Percentiles rank a stretch among this genome's conserved stretches.
Evolutionary conservation across 495 filamentous ascomycete species (phyloP).

Genomic region (Aspergillus cavernicola): DNA sequence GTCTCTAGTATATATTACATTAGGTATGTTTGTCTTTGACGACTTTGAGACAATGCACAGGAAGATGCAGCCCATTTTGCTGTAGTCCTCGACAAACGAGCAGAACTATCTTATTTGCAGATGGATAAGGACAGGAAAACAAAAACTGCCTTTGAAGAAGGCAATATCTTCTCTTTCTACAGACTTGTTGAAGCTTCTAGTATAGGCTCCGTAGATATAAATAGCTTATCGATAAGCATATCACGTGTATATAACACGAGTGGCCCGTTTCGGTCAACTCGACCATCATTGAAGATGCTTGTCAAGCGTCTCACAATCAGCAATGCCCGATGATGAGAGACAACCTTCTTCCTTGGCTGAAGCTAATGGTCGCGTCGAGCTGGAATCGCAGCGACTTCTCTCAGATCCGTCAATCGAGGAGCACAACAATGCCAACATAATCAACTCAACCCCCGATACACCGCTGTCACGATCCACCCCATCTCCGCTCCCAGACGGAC

Average conservation of each 20-base stretch:
- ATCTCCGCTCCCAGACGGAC: conserved; percentile 38
- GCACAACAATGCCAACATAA: conserved; percentile 21
- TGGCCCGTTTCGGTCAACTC: neutral
- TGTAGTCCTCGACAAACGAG: too few species aligned
- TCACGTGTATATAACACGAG: conserved; percentile 8
- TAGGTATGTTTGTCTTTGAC: too few species aligned
- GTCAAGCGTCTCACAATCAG: conserved; percentile 23
- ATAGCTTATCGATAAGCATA: conserved; percentile 13
- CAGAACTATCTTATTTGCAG: too few species aligned
- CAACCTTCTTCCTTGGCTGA: conserved; percentile 28
- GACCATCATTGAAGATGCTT: neutral
- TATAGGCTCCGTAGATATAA: neutral
- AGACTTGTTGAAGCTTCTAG: too few species aligned
- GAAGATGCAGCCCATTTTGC: too few species aligned
- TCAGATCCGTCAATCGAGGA: conserved; percentile 23
- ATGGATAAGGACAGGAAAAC: too few species aligned
- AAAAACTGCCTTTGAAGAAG: too few species aligned
- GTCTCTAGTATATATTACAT: too few species aligned
- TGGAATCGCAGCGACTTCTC: conserved; percentile 31
- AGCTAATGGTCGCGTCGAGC: conserved; percentile 23
- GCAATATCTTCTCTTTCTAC: too few species aligned
- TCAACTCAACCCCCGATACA: conserved; percentile 19
- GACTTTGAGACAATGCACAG: too few species aligned
- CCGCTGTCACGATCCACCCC: conserved; percentile 42
- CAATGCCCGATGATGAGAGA: conserved; percentile 44